Evolutionary conservation across 2,329 filamentous ascomycete genomes (phyloP).

Genomic region (Colletotrichum nymphaeae): DNA sequence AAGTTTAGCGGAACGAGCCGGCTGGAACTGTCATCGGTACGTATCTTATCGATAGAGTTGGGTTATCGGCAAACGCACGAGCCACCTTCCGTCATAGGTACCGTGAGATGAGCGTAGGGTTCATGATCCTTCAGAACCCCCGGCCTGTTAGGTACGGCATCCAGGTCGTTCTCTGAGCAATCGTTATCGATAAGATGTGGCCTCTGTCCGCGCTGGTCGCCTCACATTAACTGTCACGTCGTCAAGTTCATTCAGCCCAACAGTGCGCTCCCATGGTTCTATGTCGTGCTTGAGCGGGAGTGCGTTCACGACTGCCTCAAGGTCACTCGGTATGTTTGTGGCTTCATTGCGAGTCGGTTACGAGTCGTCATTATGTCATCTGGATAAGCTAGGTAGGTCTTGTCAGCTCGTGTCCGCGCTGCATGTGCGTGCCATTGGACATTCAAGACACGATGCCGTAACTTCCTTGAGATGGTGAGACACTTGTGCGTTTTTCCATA

Average conservation of each 20-base stretch:
- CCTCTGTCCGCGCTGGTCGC: too few relatives aligned
- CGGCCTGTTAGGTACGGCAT: neutral
- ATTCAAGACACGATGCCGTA: neutral
- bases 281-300: neutral
- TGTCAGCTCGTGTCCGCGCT: neutral
- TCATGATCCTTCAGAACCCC: neutral
- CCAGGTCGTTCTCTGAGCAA: neutral
- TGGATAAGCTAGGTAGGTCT: neutral
- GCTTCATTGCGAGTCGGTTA: neutral
- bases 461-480: neutral
- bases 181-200: neutral
- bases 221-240: too few relatives aligned
- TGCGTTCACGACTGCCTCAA: neutral
- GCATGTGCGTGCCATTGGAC: neutral
- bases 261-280: neutral
- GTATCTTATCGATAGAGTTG: constrained; percentile 24
- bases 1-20: constrained; percentile 27
- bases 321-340: neutral
- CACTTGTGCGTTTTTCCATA: neutral
- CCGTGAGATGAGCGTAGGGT: neutral
- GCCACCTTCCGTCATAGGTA: neutral
- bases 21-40: constrained; percentile 11
- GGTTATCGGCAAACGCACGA: neutral
- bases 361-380: neutral
- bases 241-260: too few relatives aligned